phyloP scores from a whole-genome alignment of 2,329 filamentous ascomycete genomes.

The Paramyrothecium roridum region DNA sequence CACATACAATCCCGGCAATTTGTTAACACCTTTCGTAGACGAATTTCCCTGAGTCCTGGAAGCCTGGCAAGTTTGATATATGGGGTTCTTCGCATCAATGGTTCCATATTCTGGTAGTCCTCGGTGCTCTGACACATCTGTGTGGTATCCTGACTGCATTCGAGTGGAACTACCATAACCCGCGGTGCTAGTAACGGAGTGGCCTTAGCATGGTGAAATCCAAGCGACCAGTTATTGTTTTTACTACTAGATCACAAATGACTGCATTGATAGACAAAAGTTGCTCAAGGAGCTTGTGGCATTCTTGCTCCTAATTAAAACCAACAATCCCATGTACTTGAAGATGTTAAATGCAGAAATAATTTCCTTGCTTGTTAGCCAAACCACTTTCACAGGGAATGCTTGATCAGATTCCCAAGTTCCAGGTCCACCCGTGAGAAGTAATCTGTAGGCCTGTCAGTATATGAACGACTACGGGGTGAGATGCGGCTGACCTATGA shows the following conservation, averaged over 20 bases:
- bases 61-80: slow-evolving; percentile 38
- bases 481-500: slow-evolving; percentile 3
- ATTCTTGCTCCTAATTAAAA: too few relatives aligned
- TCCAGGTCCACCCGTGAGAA: slow-evolving; percentile 2
- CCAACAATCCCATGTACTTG: too few relatives aligned
- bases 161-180: slow-evolving; percentile 4
- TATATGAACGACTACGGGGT: not conserved
- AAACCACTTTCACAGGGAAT: too few relatives aligned
- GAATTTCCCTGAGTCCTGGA: slow-evolving; percentile 35
- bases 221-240: too few relatives aligned
- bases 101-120: slow-evolving; percentile 39
- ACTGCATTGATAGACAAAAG: too few relatives aligned
- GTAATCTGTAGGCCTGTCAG: not conserved
- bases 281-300: too few relatives aligned
- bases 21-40: slow-evolving; percentile 17
- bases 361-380: too few relatives aligned
- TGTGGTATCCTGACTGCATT: slow-evolving; percentile 8
- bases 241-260: too few relatives aligned
- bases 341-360: too few relatives aligned
- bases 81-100: slow-evolving; percentile 41
- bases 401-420: too few relatives aligned
- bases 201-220: too few relatives aligned
- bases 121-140: slow-evolving; percentile 18
- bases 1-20: too few relatives aligned
- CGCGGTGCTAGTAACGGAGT: not conserved